Conservation (phyloP, 371 early-diverging fungal species). For the Apophysomyces sp. region DNA sequence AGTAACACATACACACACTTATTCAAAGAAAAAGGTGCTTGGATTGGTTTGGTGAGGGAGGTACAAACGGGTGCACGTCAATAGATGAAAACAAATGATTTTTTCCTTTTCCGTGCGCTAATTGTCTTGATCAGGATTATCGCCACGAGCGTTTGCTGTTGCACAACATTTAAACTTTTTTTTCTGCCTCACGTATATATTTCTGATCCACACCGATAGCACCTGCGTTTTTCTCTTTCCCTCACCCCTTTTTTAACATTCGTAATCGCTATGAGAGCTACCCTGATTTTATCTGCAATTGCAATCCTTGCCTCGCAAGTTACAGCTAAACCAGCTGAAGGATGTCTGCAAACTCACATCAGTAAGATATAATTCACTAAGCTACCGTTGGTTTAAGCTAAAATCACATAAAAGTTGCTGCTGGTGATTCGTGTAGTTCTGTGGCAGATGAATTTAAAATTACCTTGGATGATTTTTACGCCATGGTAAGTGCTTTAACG, state of each 20-base stretch:
- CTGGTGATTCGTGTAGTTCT: slow-evolving; percentile 10
- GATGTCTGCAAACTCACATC: not conserved
- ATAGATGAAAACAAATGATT: slow-evolving; percentile 1
- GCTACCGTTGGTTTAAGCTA: slow-evolving; percentile 4
- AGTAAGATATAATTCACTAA: slow-evolving; percentile 8
- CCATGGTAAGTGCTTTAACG: not conserved
- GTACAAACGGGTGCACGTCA: not conserved
- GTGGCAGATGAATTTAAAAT: slow-evolving; percentile 17
- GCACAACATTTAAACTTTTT: not conserved
- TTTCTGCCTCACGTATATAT: not conserved
- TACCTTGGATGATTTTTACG: slow-evolving; percentile 10
- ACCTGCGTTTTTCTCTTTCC: not conserved
- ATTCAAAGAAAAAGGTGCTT: not conserved
- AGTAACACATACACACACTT: not conserved
- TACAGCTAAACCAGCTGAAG: not conserved
- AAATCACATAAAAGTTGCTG: not conserved
- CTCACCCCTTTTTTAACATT: not conserved
- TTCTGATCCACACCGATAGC: not conserved
- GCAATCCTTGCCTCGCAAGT: slow-evolving; percentile 8
- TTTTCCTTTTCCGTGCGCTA: not conserved
- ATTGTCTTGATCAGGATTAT: not conserved
- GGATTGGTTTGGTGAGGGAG: not conserved
- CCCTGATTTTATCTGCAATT: not conserved
- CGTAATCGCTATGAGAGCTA: not conserved
- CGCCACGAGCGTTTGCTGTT: not conserved